phyloP scores from a whole-genome alignment of 108 stramenopile species.

The Pseudonitzschia pungens region DNA sequence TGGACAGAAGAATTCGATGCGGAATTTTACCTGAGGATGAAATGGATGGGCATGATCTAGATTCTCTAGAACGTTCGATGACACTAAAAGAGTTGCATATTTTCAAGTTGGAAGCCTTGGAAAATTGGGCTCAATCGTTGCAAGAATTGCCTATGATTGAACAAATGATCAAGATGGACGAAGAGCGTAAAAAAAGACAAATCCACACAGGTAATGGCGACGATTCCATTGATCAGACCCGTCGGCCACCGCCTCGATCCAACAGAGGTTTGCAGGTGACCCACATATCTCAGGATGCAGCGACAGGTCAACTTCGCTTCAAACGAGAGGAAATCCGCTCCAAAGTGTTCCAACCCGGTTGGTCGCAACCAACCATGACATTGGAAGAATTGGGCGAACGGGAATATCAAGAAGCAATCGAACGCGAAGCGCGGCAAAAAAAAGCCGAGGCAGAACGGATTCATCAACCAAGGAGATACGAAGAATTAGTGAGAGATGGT shows the following conservation, averaged over 20 bases:
- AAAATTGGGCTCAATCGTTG: conserved; percentile 55
- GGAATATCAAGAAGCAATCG: conserved; percentile 82
- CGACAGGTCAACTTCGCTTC: conserved; percentile 61
- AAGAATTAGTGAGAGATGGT: conserved; percentile 87
- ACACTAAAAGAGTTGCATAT: conserved; percentile 50
- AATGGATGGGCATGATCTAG: conserved; percentile 76
- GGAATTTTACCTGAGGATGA: conserved; percentile 51
- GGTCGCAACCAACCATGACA: conserved; percentile 95
- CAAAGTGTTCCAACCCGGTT: conserved; percentile 90
- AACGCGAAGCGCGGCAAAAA: conserved; percentile 72
- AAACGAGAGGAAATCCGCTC: conserved; percentile 74
- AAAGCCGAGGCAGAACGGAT: conserved; percentile 52
- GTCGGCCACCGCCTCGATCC: conserved; percentile 23
- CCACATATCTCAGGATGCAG: conserved; percentile 75
- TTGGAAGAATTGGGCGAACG: conserved; percentile 90
- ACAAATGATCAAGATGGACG: conserved; percentile 54
- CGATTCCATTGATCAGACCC: conserved; percentile 9
- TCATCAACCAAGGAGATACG: conserved; percentile 70
- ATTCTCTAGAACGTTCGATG: conserved; percentile 55
- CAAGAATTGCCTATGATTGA: conserved; percentile 74
- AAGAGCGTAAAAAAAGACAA: conserved; percentile 25
- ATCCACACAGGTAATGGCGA: conserved; percentile 11
- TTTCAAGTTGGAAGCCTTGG: conserved; percentile 54
- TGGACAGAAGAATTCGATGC: conserved; percentile 55
- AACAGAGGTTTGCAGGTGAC: conserved; percentile 62